Evolutionary conservation across 805 yeast genomes (phyloP).

Genomic region (Metschnikowia matae): DNA sequence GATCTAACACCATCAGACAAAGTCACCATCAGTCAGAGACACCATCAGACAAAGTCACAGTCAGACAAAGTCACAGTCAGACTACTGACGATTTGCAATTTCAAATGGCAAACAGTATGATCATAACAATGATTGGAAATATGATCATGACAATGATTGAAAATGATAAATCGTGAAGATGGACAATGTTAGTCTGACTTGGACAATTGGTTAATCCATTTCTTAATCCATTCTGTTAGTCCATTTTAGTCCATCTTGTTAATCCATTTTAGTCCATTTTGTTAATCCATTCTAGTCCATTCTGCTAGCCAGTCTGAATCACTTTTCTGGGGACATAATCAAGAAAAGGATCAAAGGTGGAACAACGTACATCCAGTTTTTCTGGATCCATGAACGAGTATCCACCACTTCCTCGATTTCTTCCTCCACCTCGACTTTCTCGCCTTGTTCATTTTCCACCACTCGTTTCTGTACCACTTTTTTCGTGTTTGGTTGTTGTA

Average conservation of each 20-base stretch:
- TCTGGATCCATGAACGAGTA: slow-evolving; percentile 48
- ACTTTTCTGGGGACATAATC: slow-evolving; percentile 27
- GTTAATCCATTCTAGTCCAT: too few relatives aligned
- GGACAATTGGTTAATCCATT: too few relatives aligned
- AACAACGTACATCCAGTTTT: slow-evolving; percentile 60
- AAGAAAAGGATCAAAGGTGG: slow-evolving; percentile 41
- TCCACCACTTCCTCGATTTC: slow-evolving; percentile 24
- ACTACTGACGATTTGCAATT: slow-evolving; percentile 80
- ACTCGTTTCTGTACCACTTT: slow-evolving; percentile 18
- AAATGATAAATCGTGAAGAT: too few relatives aligned
- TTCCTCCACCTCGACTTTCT: slow-evolving; percentile 19
- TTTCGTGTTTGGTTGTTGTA: slow-evolving; percentile 6
- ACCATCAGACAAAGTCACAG: too few relatives aligned
- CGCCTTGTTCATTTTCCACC: slow-evolving; percentile 23
- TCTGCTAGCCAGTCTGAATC: too few relatives aligned
- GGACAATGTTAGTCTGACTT: not conserved
- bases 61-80: slow-evolving; percentile 9
- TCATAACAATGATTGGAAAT: too few relatives aligned
- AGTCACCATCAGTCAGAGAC: too few relatives aligned
- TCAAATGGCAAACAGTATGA: too few relatives aligned
- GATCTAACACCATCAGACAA: slow-evolving; percentile 46
- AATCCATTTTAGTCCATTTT: too few relatives aligned
- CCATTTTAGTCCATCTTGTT: too few relatives aligned
- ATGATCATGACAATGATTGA: too few relatives aligned
- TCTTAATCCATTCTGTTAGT: too few relatives aligned